phyloP scores from a whole-genome alignment of 352 stramenopile species.

The Aphanomyces stellatus region DNA sequence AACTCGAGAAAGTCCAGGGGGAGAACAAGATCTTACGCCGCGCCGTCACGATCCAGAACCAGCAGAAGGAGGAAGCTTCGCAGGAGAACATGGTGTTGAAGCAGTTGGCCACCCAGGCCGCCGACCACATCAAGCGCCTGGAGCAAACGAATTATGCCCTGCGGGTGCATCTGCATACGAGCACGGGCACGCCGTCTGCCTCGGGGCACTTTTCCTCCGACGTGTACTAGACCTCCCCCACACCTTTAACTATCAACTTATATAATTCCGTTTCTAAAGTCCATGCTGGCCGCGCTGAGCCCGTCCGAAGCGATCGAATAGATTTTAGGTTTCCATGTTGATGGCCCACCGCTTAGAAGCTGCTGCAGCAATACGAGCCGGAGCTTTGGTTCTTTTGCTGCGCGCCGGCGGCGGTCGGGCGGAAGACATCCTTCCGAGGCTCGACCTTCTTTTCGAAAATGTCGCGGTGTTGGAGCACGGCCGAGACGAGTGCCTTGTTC shows the following conservation, averaged over 20 bases:
- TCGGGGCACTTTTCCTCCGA: slow-evolving; percentile 11
- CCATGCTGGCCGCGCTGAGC: no score
- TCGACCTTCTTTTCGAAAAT: slow-evolving; percentile 82
- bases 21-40: slow-evolving; percentile 82
- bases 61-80: slow-evolving; percentile 77
- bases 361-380: slow-evolving; percentile 78
- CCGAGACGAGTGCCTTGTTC: slow-evolving; percentile 69
- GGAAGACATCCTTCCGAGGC: slow-evolving; percentile 59
- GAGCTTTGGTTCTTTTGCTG: slow-evolving; percentile 24
- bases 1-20: slow-evolving; percentile 50
- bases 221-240: slow-evolving; percentile 5
- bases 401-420: slow-evolving; percentile 47
- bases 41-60: slow-evolving; percentile 78
- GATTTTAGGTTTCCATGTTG: no score
- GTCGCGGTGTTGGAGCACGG: slow-evolving; percentile 70
- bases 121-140: slow-evolving; percentile 78
- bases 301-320: no score
- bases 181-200: slow-evolving; percentile 26
- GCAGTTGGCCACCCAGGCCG: slow-evolving; percentile 57
- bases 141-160: slow-evolving; percentile 85
- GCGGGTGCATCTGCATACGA: slow-evolving; percentile 75
- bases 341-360: slow-evolving; percentile 41
- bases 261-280: no score
- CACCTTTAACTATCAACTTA: background rate
- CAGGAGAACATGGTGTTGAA: slow-evolving; percentile 71